phyloP scores from a whole-genome alignment of 2,329 filamentous ascomycete genomes.

The Trichoderma koningiopsis region DNA sequence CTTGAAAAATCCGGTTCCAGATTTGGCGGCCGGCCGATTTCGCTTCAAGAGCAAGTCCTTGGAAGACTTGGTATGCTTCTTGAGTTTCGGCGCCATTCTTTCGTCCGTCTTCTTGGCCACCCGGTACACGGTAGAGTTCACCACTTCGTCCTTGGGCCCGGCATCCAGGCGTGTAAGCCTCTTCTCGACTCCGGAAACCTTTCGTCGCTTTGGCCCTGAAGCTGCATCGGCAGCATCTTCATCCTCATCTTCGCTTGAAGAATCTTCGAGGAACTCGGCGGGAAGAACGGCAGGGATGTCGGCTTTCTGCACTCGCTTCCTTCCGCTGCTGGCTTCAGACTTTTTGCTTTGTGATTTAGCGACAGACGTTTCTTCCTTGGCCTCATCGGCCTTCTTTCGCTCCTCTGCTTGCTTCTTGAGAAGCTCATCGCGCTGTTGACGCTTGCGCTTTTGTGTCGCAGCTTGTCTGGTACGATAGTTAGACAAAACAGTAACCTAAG shows the following conservation, averaged over 20 bases:
- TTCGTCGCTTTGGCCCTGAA: slow-evolving; percentile 46
- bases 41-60: slow-evolving; percentile 52
- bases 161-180: slow-evolving; percentile 42
- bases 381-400: slow-evolving; percentile 45
- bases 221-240: slow-evolving; percentile 33
- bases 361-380: slow-evolving; percentile 32
- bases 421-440: slow-evolving; percentile 55
- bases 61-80: slow-evolving; percentile 45
- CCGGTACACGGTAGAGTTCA: slow-evolving; percentile 59
- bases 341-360: slow-evolving; percentile 29
- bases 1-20: slow-evolving; percentile 47
- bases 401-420: slow-evolving; percentile 58
- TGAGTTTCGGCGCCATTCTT: slow-evolving; percentile 52
- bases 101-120: slow-evolving; percentile 49
- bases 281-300: slow-evolving; percentile 52
- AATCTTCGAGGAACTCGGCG: slow-evolving; percentile 56
- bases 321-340: slow-evolving; percentile 26
- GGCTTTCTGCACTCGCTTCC: slow-evolving; percentile 39
- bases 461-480: slow-evolving; percentile 45
- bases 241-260: slow-evolving; percentile 49
- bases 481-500: not conserved
- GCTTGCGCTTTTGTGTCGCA: slow-evolving; percentile 55
- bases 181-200: slow-evolving; percentile 46
- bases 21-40: slow-evolving; percentile 44
- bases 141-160: slow-evolving; percentile 48